Evolutionary conservation across 805 yeast genomes (phyloP), one percentile per base, ranked within the genome.

Genomic region (Starmerella davenportii): DNA sequence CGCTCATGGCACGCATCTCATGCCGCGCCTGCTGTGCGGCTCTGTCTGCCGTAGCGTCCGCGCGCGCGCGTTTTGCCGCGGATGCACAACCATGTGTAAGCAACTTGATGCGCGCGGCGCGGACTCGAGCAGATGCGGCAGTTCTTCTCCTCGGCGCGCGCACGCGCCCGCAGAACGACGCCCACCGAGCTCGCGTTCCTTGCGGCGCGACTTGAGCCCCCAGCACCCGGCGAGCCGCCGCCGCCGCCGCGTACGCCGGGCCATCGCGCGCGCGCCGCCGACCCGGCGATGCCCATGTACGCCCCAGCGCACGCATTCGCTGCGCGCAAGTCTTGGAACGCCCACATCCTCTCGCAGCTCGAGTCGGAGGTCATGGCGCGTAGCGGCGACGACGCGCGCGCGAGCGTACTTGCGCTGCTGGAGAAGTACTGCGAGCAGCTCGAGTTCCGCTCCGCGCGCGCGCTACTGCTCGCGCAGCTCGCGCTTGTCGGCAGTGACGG

Each of bases 381-480:
- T 18, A 19, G 16, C 5, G 8, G 5, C 7, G 15, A 28, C 29
- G 15, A 18, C 16, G 18, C 36, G 34, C 13, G 34, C 18, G n/a
- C 34, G 37, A 18, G 28, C 23, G 5, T 29, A 21, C 9, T 34
- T 30, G 15, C 15, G 15, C 35, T 49, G n/a, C 9, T 48, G 5
- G 39, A 43, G 21, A 27, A 36, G 21, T 43, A 41, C 37, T 42
- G 49, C 25, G 41, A 39, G 31, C 37, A 36, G 38, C 35, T 34
- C 33, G 53, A 49, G 33, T 49, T 46, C 32, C 36, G 42, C 5
- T 32, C 47, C 1, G 51, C 53, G 5, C 40, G 37, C 29, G 50
- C 51, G 7, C 18, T 48, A 7, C 38, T 49, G 13, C 14, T 37
- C 15, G 42, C 43, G 21, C 24, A 38, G 1, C 29, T 41, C 3